Base-by-base conservation (phyloP, 2,329 filamentous ascomycete species). In the Penicillium sp. region DNA sequence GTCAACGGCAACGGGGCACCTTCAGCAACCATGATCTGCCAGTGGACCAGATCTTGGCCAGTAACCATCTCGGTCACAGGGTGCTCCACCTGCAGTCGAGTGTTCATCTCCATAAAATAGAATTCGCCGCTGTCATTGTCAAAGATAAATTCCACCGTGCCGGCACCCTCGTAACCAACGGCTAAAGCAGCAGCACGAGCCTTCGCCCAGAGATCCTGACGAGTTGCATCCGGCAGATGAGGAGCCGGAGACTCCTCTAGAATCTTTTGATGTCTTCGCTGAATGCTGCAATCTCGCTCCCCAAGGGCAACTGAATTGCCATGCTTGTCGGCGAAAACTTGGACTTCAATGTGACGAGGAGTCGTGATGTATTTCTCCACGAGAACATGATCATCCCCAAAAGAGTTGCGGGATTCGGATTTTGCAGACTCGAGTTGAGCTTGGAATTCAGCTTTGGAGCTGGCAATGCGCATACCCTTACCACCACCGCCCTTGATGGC, bases 51-150 rank as follows among this genome's bases (percentile, higher is more conserved):
- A 65, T 92, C 89, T 42, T 90, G 81, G 0, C 83, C 86, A 8
- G 87, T 90, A 2, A 89, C 85, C 79, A 88, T 86, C 68, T 92
- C 89, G 0, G 87, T 97, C 17, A 97, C 94, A 0, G 94, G 94
- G 66, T 99, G 94, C 75, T 99, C 94, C 43, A 99, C 94, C 73
- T 99, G 94, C 17, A 99, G 78, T 45, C 94, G 83, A 0, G 94
- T 87, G 67, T 87, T 87, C 84, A 87, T 87, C 62, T 87, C 84
- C 84, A 87, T 87, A 72, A 87, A 87, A 71, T 84, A 87, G 71
- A 87, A 87, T 36, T 85, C 76, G 30, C 82, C 83, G 3, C 78
- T 80, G 48, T 87, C 84, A 56, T 86, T 87, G 68, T 87, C 84
- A 62, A 87, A 86, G 58, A 87, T 87, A 67, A 87, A 87, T 58